These are phyloP conservation scores for Colletotrichum cereale DNA, from an alignment of 2,329 filamentous ascomycete species.

Conservation along the genomic window DNA sequence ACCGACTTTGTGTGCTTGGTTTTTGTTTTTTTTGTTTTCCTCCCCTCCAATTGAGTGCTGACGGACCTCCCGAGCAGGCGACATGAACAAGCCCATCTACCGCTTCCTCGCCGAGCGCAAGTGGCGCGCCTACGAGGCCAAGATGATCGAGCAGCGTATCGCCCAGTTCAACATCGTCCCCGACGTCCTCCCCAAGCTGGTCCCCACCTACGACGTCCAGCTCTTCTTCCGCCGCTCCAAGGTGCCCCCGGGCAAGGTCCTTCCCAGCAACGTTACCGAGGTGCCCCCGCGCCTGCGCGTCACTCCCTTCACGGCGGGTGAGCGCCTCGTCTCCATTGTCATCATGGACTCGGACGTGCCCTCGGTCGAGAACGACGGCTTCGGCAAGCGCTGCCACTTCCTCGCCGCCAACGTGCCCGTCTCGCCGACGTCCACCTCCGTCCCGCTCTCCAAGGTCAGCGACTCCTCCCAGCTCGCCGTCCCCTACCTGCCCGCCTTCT, in stretches of 20 bases:
- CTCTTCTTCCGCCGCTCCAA: conserved; percentile 81
- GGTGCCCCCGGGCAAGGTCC: conserved; percentile 81
- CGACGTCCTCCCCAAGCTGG: conserved; percentile 85
- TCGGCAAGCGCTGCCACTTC: conserved; percentile 87
- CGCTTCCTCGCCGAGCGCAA: conserved; percentile 87
- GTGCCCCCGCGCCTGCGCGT: conserved; percentile 80
- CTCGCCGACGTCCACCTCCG: conserved; percentile 64
- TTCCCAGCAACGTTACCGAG: conserved; percentile 81
- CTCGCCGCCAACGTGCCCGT: conserved; percentile 77
- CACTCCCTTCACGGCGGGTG: conserved; percentile 85
- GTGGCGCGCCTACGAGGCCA: conserved; percentile 87
- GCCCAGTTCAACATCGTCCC: conserved; percentile 88
- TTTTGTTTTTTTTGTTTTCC: neutral
- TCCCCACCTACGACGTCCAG: conserved; percentile 83
- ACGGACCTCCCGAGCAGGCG: conserved; percentile 65
- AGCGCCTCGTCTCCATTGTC: conserved; percentile 85
- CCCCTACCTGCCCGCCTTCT: conserved; percentile 87
- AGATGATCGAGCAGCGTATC: conserved; percentile 86
- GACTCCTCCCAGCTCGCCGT: conserved; percentile 75
- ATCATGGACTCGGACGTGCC: conserved; percentile 94
- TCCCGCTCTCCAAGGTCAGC: conserved; percentile 75
- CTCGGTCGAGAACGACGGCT: conserved; percentile 78
- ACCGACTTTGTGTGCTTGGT: conserved; percentile 4
- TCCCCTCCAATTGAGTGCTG: conserved; percentile 17
- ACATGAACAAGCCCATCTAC: conserved; percentile 98